Percentiles rank a stretch among this genome's conserved stretches.
Evolutionary conservation across 257 asterid genomes (phyloP).

Genomic region (Striga asiatica): DNA sequence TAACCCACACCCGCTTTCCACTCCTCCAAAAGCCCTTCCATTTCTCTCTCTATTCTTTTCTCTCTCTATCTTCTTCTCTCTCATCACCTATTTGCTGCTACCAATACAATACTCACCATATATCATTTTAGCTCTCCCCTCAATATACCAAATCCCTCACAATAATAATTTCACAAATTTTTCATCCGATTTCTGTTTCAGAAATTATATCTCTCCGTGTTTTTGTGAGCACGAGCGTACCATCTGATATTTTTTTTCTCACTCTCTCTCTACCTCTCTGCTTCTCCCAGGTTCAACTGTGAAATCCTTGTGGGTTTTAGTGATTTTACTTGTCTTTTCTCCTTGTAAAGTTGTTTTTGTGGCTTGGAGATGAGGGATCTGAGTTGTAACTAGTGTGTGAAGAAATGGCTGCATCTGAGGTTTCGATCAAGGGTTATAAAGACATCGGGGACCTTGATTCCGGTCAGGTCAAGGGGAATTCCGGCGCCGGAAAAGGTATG

Average conservation of each 20-base stretch:
- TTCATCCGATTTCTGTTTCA: background rate
- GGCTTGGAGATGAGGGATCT: constrained; percentile 56
- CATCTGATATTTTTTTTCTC: background rate
- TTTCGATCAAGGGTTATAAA: constrained; percentile 44
- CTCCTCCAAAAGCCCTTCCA: constrained; percentile 25
- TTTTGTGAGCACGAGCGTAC: background rate
- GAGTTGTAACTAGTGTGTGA: constrained; percentile 17
- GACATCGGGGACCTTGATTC: constrained; percentile 26
- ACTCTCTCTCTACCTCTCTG: no score
- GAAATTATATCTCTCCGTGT: background rate
- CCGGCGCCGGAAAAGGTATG: constrained; percentile 42
- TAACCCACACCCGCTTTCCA: constrained; percentile 10
- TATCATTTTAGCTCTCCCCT: constrained; percentile 17
- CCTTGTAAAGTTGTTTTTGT: background rate
- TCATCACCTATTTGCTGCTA: constrained; percentile 5
- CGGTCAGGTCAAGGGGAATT: constrained; percentile 18
- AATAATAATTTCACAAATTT: constrained; percentile 13
- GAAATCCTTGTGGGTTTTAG: background rate
- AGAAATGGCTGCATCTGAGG: constrained; percentile 52
- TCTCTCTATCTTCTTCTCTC: no score
- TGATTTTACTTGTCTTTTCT: background rate
- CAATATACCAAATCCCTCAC: background rate
- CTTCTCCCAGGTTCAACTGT: constrained; percentile 5
- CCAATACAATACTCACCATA: constrained; percentile 8
- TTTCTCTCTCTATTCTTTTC: constrained; percentile 1